Evolutionary conservation across 306 rosid species (phyloP), one percentile per base, ranked within the genome.

Genomic region (Fragaria iinumae): DNA sequence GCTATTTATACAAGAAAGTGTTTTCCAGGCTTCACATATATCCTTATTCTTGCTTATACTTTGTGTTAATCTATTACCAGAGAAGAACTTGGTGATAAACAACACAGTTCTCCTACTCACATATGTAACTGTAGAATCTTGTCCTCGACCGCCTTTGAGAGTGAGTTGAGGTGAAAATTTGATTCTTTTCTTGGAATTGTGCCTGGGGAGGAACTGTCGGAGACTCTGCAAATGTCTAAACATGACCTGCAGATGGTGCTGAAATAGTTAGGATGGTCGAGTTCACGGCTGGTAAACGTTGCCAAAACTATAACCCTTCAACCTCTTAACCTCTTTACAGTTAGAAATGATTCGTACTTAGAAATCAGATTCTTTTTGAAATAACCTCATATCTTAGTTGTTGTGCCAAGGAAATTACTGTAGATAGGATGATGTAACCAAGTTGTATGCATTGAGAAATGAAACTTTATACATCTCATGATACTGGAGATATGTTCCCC

Each of bases 41-140:
- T 21, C 17, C 36, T 55, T 32, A 11, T 17, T 25, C 21, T 23
- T 41, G 7, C 67, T 50, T 53, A 11, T 18, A 18, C 10, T 64
- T 11, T 27, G 39, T 38, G 44, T 52, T 59, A 11, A 0, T 39
- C 1, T 64, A 21, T 36, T 38, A 23, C 50, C 38, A 41, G 70
- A 79, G 34, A 50, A 67, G 75, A 69, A 69, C 25, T 48, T 52
- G 75, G 50, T 56, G 75, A 55, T 25, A 34, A 55, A 17, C 64
- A 21, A 71, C 48, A 44, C 36, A 29, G 6, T 14, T 43, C 34
- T 44, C 32, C 80, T 67, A 38, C 8, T 29, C 67, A 25, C 77
- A 29, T 6, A 29, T 62, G 36, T 59, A 20, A 45, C 18, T 13
- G 32, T 3, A 38, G 68, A 44, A 45, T 17, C 49, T 29, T 72